A percentile compares a stretch with the other conserved stretches of the same genome.
Evolutionary conservation across 257 asterid species (phyloP).

Genomic region (Nicotiana otophora): DNA sequence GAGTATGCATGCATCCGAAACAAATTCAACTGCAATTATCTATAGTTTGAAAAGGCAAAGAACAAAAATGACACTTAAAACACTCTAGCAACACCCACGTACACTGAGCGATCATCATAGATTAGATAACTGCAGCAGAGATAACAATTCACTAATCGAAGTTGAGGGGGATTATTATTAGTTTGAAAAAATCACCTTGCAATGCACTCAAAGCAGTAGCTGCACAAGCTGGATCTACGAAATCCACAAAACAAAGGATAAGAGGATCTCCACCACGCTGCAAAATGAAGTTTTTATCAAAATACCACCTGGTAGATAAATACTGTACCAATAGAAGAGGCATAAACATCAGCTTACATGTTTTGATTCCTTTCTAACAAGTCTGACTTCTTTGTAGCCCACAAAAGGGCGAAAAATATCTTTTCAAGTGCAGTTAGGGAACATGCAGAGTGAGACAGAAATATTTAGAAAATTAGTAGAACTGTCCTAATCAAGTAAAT

Average conservation of each 20-base stretch:
- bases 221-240: constrained; percentile 49
- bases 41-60: neutral
- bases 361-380: constrained; percentile 47
- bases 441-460: neutral
- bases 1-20: neutral
- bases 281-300: constrained; percentile 12
- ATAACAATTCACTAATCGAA: neutral
- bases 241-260: constrained; percentile 53
- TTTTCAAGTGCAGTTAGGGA: constrained; percentile 26
- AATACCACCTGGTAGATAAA: neutral
- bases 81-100: neutral
- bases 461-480: neutral
- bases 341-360: constrained; percentile 26
- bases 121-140: neutral
- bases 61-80: neutral
- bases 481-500: neutral
- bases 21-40: neutral
- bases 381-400: constrained; percentile 57
- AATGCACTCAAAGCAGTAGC: constrained; percentile 54
- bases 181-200: constrained; percentile 32
- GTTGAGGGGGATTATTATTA: neutral
- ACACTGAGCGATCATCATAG: neutral
- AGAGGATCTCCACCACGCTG: constrained; percentile 56
- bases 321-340: neutral
- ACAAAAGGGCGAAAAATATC: constrained; percentile 58